Evolutionary conservation across 176 grass and related monocot species (phyloP), one percentile per base, ranked within the genome.

Genomic region (Pharus latifolius): DNA sequence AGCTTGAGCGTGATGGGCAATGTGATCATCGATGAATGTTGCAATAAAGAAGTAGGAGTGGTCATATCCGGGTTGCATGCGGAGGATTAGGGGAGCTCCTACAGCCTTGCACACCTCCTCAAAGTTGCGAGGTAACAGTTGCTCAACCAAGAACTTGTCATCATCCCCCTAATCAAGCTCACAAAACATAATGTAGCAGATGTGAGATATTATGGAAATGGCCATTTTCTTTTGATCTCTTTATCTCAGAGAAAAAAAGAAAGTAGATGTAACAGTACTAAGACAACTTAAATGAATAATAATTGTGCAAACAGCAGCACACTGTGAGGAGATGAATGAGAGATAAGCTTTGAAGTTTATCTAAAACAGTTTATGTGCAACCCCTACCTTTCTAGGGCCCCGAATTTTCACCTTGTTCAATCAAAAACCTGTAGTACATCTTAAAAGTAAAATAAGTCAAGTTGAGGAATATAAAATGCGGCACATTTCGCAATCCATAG

Each of bases 31-130:
- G 1, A 99, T 26, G 59, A 99, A 99, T 26, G 87, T 94, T 6
- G 82, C 75, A n/a, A 99, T 88, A 76, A 94, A 99, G 29, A 54
- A 94, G 55, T 88, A 99, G 5, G 95, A 99, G 64, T 99, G 96
- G 73, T 99, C 96, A 6, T 99, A 99, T 44, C 87, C 90, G 11
- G 90, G 82, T 8, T 88, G 96, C 90, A 91, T 88, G 26, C 87
- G 87, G 54, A 99, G 70, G 7, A 17, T 65, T 52, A 99, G 33
- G 25, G 96, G 60, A 63, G 63, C 79, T 12, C 86, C 81, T 1
- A 44, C 90, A 25, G 69, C 71, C 55, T 94, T 95, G 70, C 90
- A 88, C 10, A 87, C 96, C 35, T 83, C 84, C 73, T 95, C 87
- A 6, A 99, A 99, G 57, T 88, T 95, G 45, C 15, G 24, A 10